Conservation (phyloP, 2,329 filamentous ascomycete species). For the Fusarium secorum region DNA sequence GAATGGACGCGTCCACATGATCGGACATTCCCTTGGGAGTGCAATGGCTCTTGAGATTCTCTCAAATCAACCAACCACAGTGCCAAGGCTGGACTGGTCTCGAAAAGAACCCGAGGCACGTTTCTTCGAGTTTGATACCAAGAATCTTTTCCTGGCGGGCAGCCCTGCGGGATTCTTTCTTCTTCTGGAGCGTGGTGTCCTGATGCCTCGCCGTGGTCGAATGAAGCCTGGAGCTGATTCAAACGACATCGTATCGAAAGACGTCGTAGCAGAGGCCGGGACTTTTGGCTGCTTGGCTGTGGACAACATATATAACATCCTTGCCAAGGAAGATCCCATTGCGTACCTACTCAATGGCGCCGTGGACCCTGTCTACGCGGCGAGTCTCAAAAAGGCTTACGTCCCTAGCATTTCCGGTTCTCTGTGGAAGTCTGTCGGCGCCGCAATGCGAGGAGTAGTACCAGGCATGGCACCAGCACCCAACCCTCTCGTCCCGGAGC, state of each 20-base stretch:
- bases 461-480: slow-evolving; percentile 56
- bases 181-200: slow-evolving; percentile 74
- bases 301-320: slow-evolving; percentile 95
- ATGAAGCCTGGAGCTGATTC: slow-evolving; percentile 77
- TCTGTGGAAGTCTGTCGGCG: slow-evolving; percentile 70
- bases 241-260: slow-evolving; percentile 62
- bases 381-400: slow-evolving; percentile 77
- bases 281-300: slow-evolving; percentile 90
- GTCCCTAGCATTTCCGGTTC: slow-evolving; percentile 77
- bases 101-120: slow-evolving; percentile 55
- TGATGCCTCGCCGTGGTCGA: slow-evolving; percentile 79
- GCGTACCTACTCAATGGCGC: slow-evolving; percentile 92
- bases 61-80: slow-evolving; percentile 81
- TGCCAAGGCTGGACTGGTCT: slow-evolving; percentile 61
- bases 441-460: slow-evolving; percentile 68
- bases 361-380: slow-evolving; percentile 81
- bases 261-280: slow-evolving; percentile 79
- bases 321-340: slow-evolving; percentile 76
- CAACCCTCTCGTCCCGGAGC: slow-evolving; percentile 42
- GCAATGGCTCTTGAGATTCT: slow-evolving; percentile 94
- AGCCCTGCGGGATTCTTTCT: slow-evolving; percentile 94
- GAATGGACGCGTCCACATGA: slow-evolving; percentile 85
- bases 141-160: slow-evolving; percentile 86
- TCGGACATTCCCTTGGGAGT: slow-evolving; percentile 92
- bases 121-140: slow-evolving; percentile 91